These are phyloP conservation scores for Acmispon strigosus DNA, from an alignment of 306 rosid genomes.

Conservation along the genomic window DNA sequence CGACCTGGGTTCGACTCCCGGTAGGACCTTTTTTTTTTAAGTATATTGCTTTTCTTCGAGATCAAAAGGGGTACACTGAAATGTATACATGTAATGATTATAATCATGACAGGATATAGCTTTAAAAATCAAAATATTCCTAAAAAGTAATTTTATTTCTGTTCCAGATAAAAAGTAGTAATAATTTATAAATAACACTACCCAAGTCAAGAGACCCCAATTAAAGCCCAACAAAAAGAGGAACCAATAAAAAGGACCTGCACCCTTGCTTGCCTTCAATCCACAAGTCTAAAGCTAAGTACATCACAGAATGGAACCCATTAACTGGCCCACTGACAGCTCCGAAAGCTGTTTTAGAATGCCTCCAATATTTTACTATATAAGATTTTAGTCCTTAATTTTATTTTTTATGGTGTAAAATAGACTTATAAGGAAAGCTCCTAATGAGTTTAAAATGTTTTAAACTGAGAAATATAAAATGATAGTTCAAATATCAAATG, in stretches of 20 bases:
- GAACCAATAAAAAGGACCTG: not conserved
- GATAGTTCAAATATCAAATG: too few species aligned
- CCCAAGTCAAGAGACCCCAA: not conserved
- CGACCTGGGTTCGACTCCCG: not conserved
- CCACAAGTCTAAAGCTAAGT: not conserved
- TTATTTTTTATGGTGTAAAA: too few species aligned
- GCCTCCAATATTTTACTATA: too few species aligned
- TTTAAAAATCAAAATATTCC: too few species aligned
- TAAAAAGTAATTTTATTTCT: not conserved
- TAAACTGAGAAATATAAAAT: too few species aligned
- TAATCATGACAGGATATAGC: too few species aligned
- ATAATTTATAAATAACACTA: not conserved
- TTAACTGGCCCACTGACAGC: slow-evolving; percentile 18
- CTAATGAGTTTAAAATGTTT: too few species aligned
- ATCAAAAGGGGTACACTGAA: not conserved
- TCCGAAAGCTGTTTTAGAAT: not conserved
- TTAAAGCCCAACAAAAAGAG: not conserved
- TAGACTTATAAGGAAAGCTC: too few species aligned
- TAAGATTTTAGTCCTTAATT: too few species aligned
- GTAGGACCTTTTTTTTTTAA: not conserved
- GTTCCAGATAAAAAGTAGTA: not conserved
- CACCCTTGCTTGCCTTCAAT: not conserved
- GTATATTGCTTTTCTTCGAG: not conserved
- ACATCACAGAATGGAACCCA: not conserved
- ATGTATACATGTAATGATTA: not conserved